A percentile compares a stretch with the other conserved stretches of the same genome.
These are phyloP conservation scores for Hippophae gyantsensis DNA, from an alignment of 306 rosid species.

Conservation along the genomic window DNA sequence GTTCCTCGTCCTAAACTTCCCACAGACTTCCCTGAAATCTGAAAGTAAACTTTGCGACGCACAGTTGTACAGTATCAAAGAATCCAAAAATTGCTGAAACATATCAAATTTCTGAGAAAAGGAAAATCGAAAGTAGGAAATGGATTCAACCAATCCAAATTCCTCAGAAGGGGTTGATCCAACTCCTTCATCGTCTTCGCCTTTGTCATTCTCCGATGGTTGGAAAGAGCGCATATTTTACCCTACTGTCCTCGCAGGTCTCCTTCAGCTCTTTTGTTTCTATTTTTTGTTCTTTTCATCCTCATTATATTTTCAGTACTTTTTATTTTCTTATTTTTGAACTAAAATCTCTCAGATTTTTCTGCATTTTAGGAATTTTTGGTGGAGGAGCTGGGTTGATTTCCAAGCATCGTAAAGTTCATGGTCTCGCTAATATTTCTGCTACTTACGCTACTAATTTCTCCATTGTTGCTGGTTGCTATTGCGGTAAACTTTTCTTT, in stretches of 20 bases:
- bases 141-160: slow-evolving; percentile 3
- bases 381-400: slow-evolving; percentile 79
- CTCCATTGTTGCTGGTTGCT: slow-evolving; percentile 67
- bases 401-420: slow-evolving; percentile 64
- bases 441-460: slow-evolving; percentile 73
- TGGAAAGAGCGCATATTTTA: slow-evolving; percentile 60
- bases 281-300: background rate
- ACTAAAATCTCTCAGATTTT: background rate
- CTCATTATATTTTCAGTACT: background rate
- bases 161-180: slow-evolving; percentile 21
- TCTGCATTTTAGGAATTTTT: slow-evolving; percentile 36
- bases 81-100: too few species aligned
- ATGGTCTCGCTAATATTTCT: slow-evolving; percentile 49
- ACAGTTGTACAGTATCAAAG: too few species aligned
- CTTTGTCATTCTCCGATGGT: slow-evolving; percentile 22
- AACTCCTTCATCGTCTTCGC: slow-evolving; percentile 24
- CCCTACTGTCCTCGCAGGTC: slow-evolving; percentile 76
- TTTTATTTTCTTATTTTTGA: background rate
- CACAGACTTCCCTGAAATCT: too few species aligned
- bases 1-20: too few species aligned
- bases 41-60: too few species aligned
- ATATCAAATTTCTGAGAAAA: too few species aligned
- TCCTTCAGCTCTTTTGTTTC: background rate
- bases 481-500: slow-evolving; percentile 47
- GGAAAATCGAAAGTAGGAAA: too few species aligned